Base-by-base conservation (phyloP, 2,329 filamentous ascomycete genomes). In the Fusarium subglutinans region DNA sequence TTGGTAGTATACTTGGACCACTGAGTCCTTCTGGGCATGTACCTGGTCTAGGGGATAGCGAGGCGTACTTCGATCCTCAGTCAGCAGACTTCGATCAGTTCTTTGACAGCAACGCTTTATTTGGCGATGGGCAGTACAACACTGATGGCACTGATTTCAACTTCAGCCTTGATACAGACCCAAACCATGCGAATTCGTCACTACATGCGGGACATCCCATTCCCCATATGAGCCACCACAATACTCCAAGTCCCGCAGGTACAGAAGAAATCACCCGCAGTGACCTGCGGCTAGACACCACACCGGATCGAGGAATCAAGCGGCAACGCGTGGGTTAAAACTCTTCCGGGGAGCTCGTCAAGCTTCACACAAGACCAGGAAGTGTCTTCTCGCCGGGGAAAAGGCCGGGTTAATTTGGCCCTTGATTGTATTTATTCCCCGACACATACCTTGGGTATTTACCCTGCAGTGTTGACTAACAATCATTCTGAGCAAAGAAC, bases 1-100 rank as follows among this genome's bases (percentile, higher is more conserved):
- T 98, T 15, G 91, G 91, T 58, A 91, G 90, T 63, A 85, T 94
- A 22, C 87, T 98, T 13, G 91, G 93, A 12, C 95, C 95, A 0
- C 87, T 97, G 18, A 95, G 92, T 77, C 95, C 95, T 0, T 93
- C 90, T 1, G 94, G 94, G 9, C 88, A 89, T 22, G 93, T 97
- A 41, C 93, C 94, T 3, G 93, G 93, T 9, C 81, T 96, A 4
- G 85, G 85, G 33, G 86, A 88, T 6, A 80, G 76, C 22, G 81
- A 80, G 24, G 79, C 78, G 40, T 80, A 81, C 72, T 83, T 84
- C 77, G 78, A 84, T 65, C 67, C 79, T 41, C 73, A 79, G 17
- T 82, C 82, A 41, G 79, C 87, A 20, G 87, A 89, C 63, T 79
- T 89, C 11, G 87, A 89, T 56, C 86, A 89, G 76, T 90, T 83